These are phyloP conservation scores for Pseudocercospora macadamiae DNA, from an alignment of 2,329 filamentous ascomycete species.

Conservation along the genomic window DNA sequence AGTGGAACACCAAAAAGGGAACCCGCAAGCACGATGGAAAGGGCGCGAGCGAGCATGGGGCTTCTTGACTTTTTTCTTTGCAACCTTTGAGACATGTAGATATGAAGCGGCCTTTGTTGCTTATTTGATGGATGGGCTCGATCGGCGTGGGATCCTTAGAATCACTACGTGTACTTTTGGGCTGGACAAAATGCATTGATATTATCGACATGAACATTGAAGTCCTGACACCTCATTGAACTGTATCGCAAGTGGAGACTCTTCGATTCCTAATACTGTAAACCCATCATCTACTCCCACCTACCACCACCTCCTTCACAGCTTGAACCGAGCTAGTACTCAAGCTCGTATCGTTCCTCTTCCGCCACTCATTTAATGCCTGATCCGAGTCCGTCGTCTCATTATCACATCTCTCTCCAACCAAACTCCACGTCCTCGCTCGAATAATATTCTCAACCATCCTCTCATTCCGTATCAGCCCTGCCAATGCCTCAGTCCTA, in stretches of 20 bases:
- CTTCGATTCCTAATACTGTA: too few species aligned
- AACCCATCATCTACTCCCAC: neutral
- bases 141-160: neutral
- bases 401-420: slow-evolving; percentile 73
- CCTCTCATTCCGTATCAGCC: slow-evolving; percentile 72
- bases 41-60: neutral
- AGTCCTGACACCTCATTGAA: too few species aligned
- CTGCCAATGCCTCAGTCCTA: slow-evolving; percentile 77
- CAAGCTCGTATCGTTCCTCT: slow-evolving; percentile 11
- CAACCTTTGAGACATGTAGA: slow-evolving; percentile 4
- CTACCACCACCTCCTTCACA: neutral
- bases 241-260: too few species aligned
- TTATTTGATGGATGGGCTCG: neutral
- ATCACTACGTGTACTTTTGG: neutral
- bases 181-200: neutral
- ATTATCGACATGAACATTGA: neutral
- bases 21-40: neutral
- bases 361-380: slow-evolving; percentile 66
- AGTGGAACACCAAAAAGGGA: neutral
- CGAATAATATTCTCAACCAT: slow-evolving; percentile 79
- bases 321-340: neutral
- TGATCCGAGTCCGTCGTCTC: slow-evolving; percentile 63
- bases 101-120: slow-evolving; percentile 1
- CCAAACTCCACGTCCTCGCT: slow-evolving; percentile 76
- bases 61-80: neutral